phyloP scores from a whole-genome alignment of 441 rosid genomes.

The Erodium texanum region DNA sequence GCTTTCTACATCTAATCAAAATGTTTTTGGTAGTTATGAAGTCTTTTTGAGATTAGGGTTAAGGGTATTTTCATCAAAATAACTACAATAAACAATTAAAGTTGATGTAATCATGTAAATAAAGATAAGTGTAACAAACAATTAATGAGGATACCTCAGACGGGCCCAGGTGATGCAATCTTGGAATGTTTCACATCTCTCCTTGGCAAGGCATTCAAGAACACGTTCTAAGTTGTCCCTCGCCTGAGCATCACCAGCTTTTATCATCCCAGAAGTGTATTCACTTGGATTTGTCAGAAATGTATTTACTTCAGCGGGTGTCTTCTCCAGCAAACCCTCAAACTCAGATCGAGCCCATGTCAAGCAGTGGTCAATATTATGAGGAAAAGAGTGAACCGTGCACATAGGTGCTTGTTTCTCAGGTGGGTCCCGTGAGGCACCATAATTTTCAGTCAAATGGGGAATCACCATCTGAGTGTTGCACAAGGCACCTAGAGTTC shows the following conservation, averaged over 20 bases:
- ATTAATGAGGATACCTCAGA: slow-evolving; percentile 37
- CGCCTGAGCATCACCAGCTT: slow-evolving; percentile 90
- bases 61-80: too few species aligned
- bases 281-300: slow-evolving; percentile 59
- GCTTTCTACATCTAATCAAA: too few species aligned
- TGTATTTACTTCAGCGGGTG: slow-evolving; percentile 82
- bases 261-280: slow-evolving; percentile 56
- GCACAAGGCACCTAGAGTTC: slow-evolving; percentile 84
- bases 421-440: slow-evolving; percentile 90
- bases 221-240: slow-evolving; percentile 71
- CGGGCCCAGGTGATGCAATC: slow-evolving; percentile 89
- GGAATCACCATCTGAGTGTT: slow-evolving; percentile 91
- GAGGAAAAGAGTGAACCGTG: slow-evolving; percentile 88
- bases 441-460: slow-evolving; percentile 81
- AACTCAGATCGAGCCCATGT: slow-evolving; percentile 97
- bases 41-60: too few species aligned
- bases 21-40: too few species aligned
- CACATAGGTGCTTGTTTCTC: slow-evolving; percentile 97
- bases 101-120: too few species aligned
- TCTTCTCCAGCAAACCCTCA: slow-evolving; percentile 86
- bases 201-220: slow-evolving; percentile 79
- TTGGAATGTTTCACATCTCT: slow-evolving; percentile 60
- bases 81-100: too few species aligned
- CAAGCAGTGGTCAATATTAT: slow-evolving; percentile 87
- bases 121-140: neutral